Evolutionary conservation across 2,329 filamentous ascomycete species (phyloP).

Genomic region (Calonectria fujianensis): DNA sequence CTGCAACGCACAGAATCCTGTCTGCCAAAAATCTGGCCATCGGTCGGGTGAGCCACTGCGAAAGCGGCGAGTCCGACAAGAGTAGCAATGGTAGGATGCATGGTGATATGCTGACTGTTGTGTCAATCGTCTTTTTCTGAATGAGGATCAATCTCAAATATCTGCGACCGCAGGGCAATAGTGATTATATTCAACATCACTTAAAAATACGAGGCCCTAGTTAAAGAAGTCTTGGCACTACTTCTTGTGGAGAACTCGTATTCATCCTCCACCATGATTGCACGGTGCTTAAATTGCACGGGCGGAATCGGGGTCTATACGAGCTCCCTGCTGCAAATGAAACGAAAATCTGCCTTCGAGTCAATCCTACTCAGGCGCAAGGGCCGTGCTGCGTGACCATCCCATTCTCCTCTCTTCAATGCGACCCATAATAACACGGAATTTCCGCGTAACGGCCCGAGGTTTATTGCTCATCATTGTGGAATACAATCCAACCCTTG

Average conservation of each 20-base stretch:
- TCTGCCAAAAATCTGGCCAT: neutral
- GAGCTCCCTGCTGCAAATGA: neutral
- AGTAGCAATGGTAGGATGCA: neutral
- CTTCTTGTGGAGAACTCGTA: conserved; percentile 10
- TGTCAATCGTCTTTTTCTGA: neutral
- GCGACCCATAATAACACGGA: neutral
- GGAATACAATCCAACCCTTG: too few species aligned
- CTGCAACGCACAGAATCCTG: neutral
- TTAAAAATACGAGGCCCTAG: neutral
- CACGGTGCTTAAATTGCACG: neutral
- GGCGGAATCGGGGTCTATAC: neutral
- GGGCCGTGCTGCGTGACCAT: neutral
- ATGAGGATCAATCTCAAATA: neutral
- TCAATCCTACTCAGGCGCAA: neutral
- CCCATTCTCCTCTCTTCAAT: neutral
- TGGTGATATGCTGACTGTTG: neutral
- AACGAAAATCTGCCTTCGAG: neutral
- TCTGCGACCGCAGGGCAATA: neutral
- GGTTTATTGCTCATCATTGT: neutral
- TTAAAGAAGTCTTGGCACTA: neutral
- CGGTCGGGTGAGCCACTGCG: neutral
- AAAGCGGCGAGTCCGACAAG: neutral
- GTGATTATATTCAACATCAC: neutral
- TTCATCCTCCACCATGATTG: neutral
- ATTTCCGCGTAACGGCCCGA: neutral